Evolutionary conservation across 805 yeast genomes (phyloP).

Genomic region (Yamadazyma kitorensis): DNA sequence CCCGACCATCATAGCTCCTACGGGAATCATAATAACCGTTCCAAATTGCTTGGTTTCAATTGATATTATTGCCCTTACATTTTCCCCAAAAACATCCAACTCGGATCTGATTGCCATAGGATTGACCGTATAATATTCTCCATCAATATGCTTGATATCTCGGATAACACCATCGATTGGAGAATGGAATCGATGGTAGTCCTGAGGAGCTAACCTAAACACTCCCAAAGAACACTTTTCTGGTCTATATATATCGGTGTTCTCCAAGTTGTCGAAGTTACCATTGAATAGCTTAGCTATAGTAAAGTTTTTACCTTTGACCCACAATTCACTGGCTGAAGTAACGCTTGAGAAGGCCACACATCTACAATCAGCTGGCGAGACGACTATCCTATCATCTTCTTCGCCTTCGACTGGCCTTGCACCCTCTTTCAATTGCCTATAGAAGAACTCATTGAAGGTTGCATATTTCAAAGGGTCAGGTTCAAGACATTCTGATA

Average conservation of each 20-base stretch:
- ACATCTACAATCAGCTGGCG: conserved; percentile 88
- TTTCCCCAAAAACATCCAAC: conserved; percentile 91
- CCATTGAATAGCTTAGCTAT: conserved; percentile 57
- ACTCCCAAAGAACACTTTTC: conserved; percentile 63
- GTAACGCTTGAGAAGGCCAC: conserved; percentile 60
- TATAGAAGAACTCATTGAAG: conserved; percentile 87
- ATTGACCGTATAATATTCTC: conserved; percentile 93
- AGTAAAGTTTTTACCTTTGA: conserved; percentile 79
- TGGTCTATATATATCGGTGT: conserved; percentile 29
- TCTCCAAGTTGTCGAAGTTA: conserved; percentile 41
- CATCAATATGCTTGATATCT: conserved; percentile 66
- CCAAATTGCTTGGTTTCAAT: conserved; percentile 79
- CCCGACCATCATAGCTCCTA: conserved; percentile 99
- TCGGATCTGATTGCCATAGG: conserved; percentile 94
- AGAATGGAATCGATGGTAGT: conserved; percentile 88
- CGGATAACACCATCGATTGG: conserved; percentile 79
- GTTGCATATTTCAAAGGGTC: conserved; percentile 55
- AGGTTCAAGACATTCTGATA: conserved; percentile 58
- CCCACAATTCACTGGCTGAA: conserved; percentile 77
- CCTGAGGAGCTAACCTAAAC: conserved; percentile 94
- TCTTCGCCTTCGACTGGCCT: conserved; percentile 64
- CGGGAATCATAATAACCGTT: conserved; percentile 68
- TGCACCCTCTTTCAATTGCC: conserved; percentile 68
- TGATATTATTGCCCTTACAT: conserved; percentile 74
- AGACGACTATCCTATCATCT: conserved; percentile 50